phyloP scores from a whole-genome alignment of 2,329 filamentous ascomycete genomes.

The Emergomyces orientalis region DNA sequence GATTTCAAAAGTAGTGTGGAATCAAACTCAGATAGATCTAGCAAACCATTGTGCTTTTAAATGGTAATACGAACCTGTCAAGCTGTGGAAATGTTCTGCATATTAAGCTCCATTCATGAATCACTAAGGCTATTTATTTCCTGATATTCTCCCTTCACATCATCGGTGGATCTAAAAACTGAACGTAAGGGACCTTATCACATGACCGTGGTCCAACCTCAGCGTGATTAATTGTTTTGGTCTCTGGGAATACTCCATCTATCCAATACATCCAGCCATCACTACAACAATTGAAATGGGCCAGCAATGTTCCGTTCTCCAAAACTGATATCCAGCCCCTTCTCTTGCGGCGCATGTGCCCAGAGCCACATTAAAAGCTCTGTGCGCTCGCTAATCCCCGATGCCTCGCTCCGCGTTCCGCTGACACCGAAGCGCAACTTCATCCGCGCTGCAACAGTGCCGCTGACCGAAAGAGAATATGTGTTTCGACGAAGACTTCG shows the following conservation, averaged over 20 bases:
- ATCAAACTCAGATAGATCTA: not conserved
- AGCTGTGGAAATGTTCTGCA: not conserved
- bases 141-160: not conserved
- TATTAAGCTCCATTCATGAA: not conserved
- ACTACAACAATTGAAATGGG: not conserved
- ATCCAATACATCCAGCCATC: not conserved
- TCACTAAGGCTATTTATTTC: not conserved
- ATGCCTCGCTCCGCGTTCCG: not conserved
- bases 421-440: not conserved
- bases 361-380: not conserved
- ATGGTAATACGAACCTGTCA: not conserved
- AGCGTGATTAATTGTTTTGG: too few relatives aligned
- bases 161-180: too few relatives aligned
- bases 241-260: not conserved
- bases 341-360: not conserved
- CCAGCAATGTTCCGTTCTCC: constrained; percentile 8
- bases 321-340: not conserved
- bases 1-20: not conserved
- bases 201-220: not conserved
- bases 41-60: not conserved
- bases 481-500: constrained; percentile 20
- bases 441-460: constrained; percentile 17
- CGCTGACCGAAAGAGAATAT: constrained; percentile 21
- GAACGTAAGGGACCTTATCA: too few relatives aligned
- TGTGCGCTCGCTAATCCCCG: not conserved